A percentile compares a stretch with the other conserved stretches of the same genome.
phyloP scores from a whole-genome alignment of 371 early-diverging fungal genomes.

The Rhizomucor miehei region DNA sequence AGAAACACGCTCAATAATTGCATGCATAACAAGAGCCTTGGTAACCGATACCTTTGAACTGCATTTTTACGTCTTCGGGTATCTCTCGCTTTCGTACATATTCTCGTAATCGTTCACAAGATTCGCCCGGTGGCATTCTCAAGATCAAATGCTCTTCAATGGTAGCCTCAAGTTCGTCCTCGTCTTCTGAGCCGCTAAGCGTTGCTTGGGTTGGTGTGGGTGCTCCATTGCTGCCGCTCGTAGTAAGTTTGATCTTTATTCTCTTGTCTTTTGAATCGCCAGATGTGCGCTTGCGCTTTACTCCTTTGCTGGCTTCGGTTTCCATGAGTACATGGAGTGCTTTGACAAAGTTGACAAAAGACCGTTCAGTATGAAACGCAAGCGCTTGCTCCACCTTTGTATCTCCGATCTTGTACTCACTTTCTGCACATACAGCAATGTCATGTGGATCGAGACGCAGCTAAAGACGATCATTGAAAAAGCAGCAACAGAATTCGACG shows the following conservation, averaged over 20 bases:
- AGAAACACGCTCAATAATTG: background rate
- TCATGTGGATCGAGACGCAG: slow-evolving; percentile 18
- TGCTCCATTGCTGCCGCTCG: background rate
- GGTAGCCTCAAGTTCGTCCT: slow-evolving; percentile 63
- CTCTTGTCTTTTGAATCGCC: slow-evolving; percentile 10
- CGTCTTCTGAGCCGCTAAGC: slow-evolving; percentile 43
- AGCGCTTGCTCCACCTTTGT: too few relatives aligned
- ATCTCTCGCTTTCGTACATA: slow-evolving; percentile 68
- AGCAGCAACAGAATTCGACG: slow-evolving; percentile 34
- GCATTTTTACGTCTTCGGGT: slow-evolving; percentile 61
- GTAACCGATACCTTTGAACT: slow-evolving; percentile 53
- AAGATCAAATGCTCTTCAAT: slow-evolving; percentile 81
- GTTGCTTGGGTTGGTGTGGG: slow-evolving; percentile 2
- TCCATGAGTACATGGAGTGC: background rate
- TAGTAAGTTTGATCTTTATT: slow-evolving; percentile 22
- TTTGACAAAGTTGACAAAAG: too few relatives aligned
- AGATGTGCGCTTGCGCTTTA: background rate
- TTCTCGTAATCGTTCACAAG: slow-evolving; percentile 62
- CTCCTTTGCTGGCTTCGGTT: slow-evolving; percentile 2
- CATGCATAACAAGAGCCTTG: background rate
- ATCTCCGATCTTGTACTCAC: too few relatives aligned
- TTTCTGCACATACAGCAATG: background rate
- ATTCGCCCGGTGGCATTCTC: slow-evolving; percentile 66
- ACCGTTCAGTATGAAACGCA: too few relatives aligned
- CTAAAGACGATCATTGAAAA: slow-evolving; percentile 23